A percentile compares a stretch with the other conserved stretches of the same genome.
Evolutionary conservation across 2,329 filamentous ascomycete genomes (phyloP).

Genomic region (Leptographium procerum): DNA sequence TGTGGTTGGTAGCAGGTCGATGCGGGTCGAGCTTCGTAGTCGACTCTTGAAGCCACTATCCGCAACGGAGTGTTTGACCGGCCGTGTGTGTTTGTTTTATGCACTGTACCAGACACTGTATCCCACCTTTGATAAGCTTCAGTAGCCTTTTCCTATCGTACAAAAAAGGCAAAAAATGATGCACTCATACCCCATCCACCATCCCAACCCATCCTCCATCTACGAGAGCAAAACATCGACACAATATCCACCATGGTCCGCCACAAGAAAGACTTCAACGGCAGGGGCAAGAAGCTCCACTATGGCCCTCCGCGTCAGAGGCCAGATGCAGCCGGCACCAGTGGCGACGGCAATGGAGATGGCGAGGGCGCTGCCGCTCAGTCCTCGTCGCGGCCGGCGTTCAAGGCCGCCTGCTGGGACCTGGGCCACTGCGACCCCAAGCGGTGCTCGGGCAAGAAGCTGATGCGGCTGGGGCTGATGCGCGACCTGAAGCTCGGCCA

Average conservation of each 20-base stretch:
- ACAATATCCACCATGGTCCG: constrained; percentile 57
- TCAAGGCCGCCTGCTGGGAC: constrained; percentile 97
- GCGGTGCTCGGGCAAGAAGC: constrained; percentile 85
- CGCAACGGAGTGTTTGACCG: no score
- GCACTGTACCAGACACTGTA: background rate
- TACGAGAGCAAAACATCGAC: background rate
- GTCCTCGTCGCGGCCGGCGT: constrained; percentile 31
- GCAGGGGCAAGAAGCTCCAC: constrained; percentile 60
- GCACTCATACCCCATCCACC: no score
- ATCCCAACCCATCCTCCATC: no score
- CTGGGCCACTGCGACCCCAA: constrained; percentile 96
- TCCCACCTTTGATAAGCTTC: background rate
- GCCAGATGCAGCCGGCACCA: background rate
- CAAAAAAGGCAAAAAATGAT: background rate
- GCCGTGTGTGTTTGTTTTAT: background rate
- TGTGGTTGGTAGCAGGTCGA: background rate
- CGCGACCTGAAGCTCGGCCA: constrained; percentile 85
- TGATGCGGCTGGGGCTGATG: constrained; percentile 90
- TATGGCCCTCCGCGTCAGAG: constrained; percentile 45
- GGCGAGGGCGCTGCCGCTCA: constrained; percentile 17
- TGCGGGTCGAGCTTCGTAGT: background rate
- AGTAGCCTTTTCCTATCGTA: no score
- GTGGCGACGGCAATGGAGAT: constrained; percentile 28
- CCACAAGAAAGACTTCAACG: constrained; percentile 81
- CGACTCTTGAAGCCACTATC: background rate